phyloP scores from a whole-genome alignment of 1,284 basidiomycete species.

The Moesziomyces aphidis region DNA sequence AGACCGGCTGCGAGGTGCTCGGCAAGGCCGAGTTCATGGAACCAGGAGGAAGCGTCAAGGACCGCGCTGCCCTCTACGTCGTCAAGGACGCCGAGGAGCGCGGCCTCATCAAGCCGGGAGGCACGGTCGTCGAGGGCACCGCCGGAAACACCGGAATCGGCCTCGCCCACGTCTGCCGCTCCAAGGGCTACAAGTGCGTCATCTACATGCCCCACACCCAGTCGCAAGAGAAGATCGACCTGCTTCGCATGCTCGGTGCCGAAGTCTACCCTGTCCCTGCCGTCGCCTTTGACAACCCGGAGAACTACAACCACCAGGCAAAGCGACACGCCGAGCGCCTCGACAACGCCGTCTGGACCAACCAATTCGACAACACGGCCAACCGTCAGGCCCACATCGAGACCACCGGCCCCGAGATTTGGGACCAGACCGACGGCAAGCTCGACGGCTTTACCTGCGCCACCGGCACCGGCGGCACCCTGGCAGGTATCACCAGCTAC shows the following conservation, averaged over 20 bases:
- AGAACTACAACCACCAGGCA: conserved; percentile 99
- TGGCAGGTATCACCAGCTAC: conserved; percentile 87
- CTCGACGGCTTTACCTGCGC: conserved; percentile 92
- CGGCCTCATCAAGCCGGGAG: conserved; percentile 82
- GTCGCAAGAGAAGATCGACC: conserved; percentile 95
- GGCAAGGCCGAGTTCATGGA: conserved; percentile 99
- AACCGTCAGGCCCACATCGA: conserved; percentile 90
- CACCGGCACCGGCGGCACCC: conserved; percentile 94
- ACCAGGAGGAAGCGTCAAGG: conserved; percentile 98
- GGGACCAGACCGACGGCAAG: conserved; percentile 84
- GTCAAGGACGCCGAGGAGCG: conserved; percentile 88
- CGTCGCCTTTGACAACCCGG: conserved; percentile 93
- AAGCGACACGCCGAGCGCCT: conserved; percentile 83
- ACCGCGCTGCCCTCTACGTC: conserved; percentile 92
- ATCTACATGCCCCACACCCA: conserved; percentile 99
- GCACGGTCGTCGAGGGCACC: conserved; percentile 96
- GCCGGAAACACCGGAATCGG: conserved; percentile 99
- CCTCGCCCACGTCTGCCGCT: conserved; percentile 89
- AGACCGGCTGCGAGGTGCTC: conserved; percentile 87
- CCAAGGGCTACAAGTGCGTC: conserved; percentile 95
- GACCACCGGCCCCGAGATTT: conserved; percentile 96
- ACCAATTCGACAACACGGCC: conserved; percentile 94
- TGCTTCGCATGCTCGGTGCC: conserved; percentile 94
- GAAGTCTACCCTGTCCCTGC: conserved; percentile 96
- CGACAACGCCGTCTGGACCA: conserved; percentile 97